Evolutionary conservation across 1,284 basidiomycete species (phyloP).

Genomic region (Fomes fomentarius): DNA sequence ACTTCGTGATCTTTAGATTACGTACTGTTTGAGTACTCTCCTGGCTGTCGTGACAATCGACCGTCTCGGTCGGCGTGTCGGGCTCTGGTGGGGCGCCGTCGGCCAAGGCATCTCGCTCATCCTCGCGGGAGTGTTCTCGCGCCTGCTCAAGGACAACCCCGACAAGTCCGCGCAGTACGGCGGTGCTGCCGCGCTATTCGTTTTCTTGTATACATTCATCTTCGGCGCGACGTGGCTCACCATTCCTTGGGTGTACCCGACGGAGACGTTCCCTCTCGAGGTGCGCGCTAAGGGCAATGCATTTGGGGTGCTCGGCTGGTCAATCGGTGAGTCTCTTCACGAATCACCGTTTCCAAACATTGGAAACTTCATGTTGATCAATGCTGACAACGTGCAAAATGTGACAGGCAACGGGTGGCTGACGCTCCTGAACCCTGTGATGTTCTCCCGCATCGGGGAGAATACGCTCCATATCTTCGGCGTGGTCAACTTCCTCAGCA

Average conservation of each 20-base stretch:
- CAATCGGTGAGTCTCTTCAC: conserved; percentile 46
- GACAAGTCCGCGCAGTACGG: conserved; percentile 47
- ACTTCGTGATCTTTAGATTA: conserved; percentile 36
- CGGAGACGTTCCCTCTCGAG: conserved; percentile 65
- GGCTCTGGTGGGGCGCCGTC: conserved; percentile 49
- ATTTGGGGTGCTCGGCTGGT: conserved; percentile 57
- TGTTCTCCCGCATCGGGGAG: conserved; percentile 39
- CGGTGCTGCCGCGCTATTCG: conserved; percentile 50
- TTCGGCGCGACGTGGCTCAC: conserved; percentile 63
- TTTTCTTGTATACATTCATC: conserved; percentile 50
- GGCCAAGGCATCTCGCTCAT: conserved; percentile 42
- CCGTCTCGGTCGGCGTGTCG: conserved; percentile 49
- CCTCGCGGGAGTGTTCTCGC: conserved; percentile 49
- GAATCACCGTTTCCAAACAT: no score
- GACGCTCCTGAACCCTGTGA: conserved; percentile 39
- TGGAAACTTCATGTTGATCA: neutral
- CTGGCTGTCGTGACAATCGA: conserved; percentile 51
- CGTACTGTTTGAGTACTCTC: conserved; percentile 49
- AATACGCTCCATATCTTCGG: conserved; percentile 51
- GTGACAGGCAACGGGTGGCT: conserved; percentile 35
- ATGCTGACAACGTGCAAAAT: neutral
- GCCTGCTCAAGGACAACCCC: conserved; percentile 46
- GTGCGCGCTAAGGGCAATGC: conserved; percentile 60
- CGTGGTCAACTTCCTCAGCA: conserved; percentile 48
- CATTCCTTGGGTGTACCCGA: conserved; percentile 49